phyloP scores from a whole-genome alignment of 768 basidiomycete genomes.

The Hygrocybe punicea region DNA sequence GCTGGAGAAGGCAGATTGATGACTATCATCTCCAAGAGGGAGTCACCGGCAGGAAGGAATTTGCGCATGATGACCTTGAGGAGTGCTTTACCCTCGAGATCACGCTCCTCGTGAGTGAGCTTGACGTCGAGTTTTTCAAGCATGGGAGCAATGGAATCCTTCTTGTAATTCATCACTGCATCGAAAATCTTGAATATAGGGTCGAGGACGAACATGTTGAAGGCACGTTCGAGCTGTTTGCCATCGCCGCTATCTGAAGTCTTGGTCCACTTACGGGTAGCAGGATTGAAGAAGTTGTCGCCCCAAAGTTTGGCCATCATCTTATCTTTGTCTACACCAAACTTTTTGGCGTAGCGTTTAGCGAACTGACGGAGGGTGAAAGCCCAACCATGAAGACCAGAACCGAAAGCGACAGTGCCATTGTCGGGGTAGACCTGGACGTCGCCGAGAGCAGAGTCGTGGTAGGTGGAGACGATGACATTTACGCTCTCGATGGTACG shows the following conservation, averaged over 20 bases:
- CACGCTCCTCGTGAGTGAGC: slow-evolving; percentile 82
- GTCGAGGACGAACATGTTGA: slow-evolving; percentile 97
- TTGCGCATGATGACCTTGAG: slow-evolving; percentile 99
- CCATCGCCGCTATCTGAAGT: slow-evolving; percentile 67
- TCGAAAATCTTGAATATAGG: slow-evolving; percentile 99
- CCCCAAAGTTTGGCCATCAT: slow-evolving; percentile 99
- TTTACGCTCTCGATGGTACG: slow-evolving; percentile 98
- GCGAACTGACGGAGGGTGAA: slow-evolving; percentile 99
- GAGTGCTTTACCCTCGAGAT: slow-evolving; percentile 91
- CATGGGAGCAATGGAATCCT: slow-evolving; percentile 77
- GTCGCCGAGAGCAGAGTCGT: slow-evolving; percentile 91
- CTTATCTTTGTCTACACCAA: slow-evolving; percentile 98
- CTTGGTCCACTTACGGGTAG: slow-evolving; percentile 94
- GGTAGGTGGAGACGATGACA: slow-evolving; percentile 97
- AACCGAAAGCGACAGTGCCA: slow-evolving; percentile 98
- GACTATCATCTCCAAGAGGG: slow-evolving; percentile 99
- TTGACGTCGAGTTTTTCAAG: slow-evolving; percentile 96
- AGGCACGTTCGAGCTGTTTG: slow-evolving; percentile 94
- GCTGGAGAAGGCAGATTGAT: slow-evolving; percentile 97
- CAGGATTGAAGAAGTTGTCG: slow-evolving; percentile 98
- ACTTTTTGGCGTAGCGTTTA: slow-evolving; percentile 91
- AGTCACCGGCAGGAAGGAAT: slow-evolving; percentile 98
- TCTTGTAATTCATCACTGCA: slow-evolving; percentile 99
- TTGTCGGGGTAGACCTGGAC: slow-evolving; percentile 98
- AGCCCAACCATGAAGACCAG: slow-evolving; percentile 99